Evolutionary conservation across 768 basidiomycete genomes (phyloP).

Genomic region (Boletus tomentosulus): DNA sequence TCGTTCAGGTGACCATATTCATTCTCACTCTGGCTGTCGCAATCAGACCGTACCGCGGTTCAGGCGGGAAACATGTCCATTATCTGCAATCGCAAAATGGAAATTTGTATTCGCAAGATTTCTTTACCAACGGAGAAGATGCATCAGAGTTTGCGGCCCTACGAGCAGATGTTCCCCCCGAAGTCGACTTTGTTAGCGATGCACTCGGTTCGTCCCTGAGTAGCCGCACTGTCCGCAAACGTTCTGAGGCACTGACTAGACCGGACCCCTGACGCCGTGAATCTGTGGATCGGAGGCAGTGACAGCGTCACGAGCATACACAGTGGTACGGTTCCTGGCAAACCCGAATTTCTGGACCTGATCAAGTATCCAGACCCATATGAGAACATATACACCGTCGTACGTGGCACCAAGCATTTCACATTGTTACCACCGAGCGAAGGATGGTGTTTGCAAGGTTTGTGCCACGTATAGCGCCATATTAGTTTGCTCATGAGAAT

Average conservation of each 20-base stretch:
- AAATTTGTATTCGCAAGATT: conserved; percentile 60
- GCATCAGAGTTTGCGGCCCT: conserved; percentile 61
- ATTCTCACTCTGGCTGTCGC: background rate
- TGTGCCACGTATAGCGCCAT: conserved; percentile 4
- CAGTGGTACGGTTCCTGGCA: conserved; percentile 51
- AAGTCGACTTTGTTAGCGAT: conserved; percentile 71
- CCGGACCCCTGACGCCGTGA: conserved; percentile 78
- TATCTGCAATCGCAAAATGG: conserved; percentile 94
- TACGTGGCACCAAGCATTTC: conserved; percentile 83
- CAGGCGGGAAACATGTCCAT: conserved; percentile 36
- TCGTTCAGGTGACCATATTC: conserved; percentile 29
- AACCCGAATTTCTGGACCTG: background rate
- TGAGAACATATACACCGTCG: conserved; percentile 89
- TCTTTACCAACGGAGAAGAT: conserved; percentile 35
- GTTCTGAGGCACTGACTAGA: conserved; percentile 33
- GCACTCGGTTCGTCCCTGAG: conserved; percentile 58
- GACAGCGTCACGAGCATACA: conserved; percentile 82
- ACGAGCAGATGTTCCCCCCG: conserved; percentile 59
- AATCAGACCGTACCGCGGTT: background rate
- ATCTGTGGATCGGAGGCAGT: conserved; percentile 85
- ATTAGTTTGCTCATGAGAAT: conserved; percentile 11
- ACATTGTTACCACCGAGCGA: conserved; percentile 87
- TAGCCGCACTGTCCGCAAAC: background rate
- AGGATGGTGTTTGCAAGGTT: conserved; percentile 78
- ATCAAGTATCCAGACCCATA: conserved; percentile 61